Base-by-base conservation (phyloP, 2,329 filamentous ascomycete genomes). In the Colletotrichum cuscutae region DNA sequence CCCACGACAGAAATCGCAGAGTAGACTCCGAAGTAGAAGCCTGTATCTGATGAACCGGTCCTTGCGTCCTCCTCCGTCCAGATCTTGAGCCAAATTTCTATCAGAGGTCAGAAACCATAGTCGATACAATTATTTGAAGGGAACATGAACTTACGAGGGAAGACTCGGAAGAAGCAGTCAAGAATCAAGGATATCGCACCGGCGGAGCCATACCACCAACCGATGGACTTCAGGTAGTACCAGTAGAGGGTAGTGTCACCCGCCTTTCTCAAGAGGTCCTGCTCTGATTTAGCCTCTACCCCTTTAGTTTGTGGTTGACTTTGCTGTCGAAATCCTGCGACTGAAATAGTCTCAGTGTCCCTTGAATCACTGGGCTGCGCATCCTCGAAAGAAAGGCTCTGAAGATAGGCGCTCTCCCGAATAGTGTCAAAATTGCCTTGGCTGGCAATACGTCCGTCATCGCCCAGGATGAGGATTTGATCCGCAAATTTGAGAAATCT, bases 1-100 rank as follows among this genome's bases (percentile, higher is more conserved):
- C 65, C 65, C 2, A 68, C 12, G 6, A 58, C 0, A 78, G 68
- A 5, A 11, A 71, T 70, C 1, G 54, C 57, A 0, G 61, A 49
- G 24, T 56, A 73, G 0, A 81, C 53, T 2, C 79, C 79, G 24
- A 80, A 75, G 53, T 80, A 82, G 54, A 76, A 80, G n/a, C 67
- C 71, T 24, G 76, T 77, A 22, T 72, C 59, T 15, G 69, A 58
- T 5, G 57, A 53, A 0, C 59, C 69, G 0, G 76, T 74, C 66
- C 76, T 76, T 1, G 66, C 19, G 60, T 72, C 63, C 2, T 75
- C 71, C 19, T 75, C 74, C 8, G 72, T 71, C 75, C 74, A 76
- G 35, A 64, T 60, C 15, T 71, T 75, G 46, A 76, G 42, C 63
- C 74, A 75, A 4, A 76, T 22, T 13, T 56, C 72, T 64, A 9